Evolutionary conservation across 2,329 filamentous ascomycete genomes (phyloP).

Genomic region (Juglanconis sp.): DNA sequence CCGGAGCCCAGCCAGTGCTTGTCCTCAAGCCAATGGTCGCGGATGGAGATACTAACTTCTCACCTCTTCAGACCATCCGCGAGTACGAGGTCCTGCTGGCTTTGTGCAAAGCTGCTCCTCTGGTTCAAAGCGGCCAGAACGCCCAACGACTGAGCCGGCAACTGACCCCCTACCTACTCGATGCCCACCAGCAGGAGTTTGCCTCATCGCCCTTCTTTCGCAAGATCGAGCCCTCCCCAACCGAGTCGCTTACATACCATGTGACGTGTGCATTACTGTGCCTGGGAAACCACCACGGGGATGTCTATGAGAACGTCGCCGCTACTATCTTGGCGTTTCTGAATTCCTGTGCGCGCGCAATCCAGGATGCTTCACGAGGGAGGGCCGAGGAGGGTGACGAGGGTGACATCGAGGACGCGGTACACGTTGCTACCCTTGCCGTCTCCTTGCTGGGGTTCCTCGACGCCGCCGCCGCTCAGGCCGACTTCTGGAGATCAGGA

Average conservation of each 20-base stretch:
- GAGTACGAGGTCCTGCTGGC: conserved; percentile 92
- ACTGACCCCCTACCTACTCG: conserved; percentile 78
- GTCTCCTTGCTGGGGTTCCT: conserved; percentile 89
- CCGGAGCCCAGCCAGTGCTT: not conserved
- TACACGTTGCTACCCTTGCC: conserved; percentile 70
- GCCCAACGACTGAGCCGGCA: conserved; percentile 77
- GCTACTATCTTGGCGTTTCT: conserved; percentile 70
- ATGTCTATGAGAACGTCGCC: conserved; percentile 63
- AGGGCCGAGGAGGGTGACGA: conserved; percentile 54
- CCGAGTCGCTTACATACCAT: conserved; percentile 76
- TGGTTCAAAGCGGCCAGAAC: conserved; percentile 66
- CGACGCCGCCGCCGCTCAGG: conserved; percentile 73
- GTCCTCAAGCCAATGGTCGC: not conserved
- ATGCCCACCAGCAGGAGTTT: conserved; percentile 77
- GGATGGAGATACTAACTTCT: not conserved
- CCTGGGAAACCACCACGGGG: conserved; percentile 69
- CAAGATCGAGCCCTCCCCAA: conserved; percentile 80
- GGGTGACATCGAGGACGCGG: conserved; percentile 62
- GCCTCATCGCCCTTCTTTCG: conserved; percentile 78
- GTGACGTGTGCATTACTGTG: conserved; percentile 79
- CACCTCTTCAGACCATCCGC: conserved; percentile 62
- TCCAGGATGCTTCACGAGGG: conserved; percentile 51
- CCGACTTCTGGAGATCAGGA: conserved; percentile 74
- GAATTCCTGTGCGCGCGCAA: conserved; percentile 63
- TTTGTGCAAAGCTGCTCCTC: conserved; percentile 83